phyloP scores from a whole-genome alignment of 2,329 filamentous ascomycete species.

The Nothopassalora personata region DNA sequence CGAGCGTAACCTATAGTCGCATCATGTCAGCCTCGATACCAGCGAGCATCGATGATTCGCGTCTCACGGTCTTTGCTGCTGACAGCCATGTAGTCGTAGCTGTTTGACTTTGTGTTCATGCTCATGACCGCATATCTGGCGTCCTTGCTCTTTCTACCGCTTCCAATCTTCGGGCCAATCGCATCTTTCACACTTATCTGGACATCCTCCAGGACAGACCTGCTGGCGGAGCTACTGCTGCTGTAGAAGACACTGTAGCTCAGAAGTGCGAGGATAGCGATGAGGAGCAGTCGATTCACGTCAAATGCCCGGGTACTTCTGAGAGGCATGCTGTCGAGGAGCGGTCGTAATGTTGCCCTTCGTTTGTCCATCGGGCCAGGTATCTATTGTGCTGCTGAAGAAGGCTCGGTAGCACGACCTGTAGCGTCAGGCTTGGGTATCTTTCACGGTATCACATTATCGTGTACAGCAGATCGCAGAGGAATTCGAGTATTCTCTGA shows the following conservation, averaged over 20 bases:
- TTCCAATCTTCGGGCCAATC: neutral
- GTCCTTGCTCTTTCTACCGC: neutral
- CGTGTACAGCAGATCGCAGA: neutral
- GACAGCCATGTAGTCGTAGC: slow-evolving; percentile 6
- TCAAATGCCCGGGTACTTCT: neutral
- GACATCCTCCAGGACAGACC: neutral
- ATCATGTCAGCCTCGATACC: neutral
- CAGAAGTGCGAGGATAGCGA: neutral
- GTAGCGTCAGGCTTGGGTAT: no score
- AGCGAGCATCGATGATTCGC: neutral
- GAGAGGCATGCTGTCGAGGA: neutral
- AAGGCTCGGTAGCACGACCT: neutral
- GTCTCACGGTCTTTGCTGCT: slow-evolving; percentile 4
- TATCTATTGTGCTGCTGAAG: neutral
- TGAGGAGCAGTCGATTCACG: neutral
- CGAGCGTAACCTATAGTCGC: slow-evolving; percentile 27
- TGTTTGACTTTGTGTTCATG: slow-evolving; percentile 2
- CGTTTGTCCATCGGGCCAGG: neutral
- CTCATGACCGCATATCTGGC: slow-evolving; percentile 3
- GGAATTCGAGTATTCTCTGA: neutral
- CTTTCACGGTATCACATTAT: no score
- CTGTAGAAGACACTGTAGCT: neutral
- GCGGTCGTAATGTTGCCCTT: neutral
- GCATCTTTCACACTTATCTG: neutral
- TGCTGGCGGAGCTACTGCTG: neutral